These are phyloP conservation scores for Sphaerosporella brunnea DNA, from an alignment of 495 filamentous ascomycete genomes.

Conservation along the genomic window DNA sequence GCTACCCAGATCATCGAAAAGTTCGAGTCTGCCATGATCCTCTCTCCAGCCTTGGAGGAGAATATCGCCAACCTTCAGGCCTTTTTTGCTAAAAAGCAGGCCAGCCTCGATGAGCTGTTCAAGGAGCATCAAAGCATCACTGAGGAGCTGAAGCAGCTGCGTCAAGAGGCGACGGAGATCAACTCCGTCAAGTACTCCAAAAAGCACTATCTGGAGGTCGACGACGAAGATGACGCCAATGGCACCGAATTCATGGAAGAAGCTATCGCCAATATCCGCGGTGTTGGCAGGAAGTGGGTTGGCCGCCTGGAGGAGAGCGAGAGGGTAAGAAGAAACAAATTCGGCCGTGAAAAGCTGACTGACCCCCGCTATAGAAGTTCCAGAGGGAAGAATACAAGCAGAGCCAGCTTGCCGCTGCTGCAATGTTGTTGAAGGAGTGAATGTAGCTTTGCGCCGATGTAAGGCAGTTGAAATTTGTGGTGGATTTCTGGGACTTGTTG, in stretches of 20 bases:
- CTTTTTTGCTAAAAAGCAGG: slow-evolving; percentile 7
- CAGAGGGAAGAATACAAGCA: slow-evolving; percentile 14
- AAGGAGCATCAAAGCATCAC: slow-evolving; percentile 4
- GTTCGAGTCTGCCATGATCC: slow-evolving; percentile 8
- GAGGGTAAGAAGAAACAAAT: slow-evolving; percentile 13
- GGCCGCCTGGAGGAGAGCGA: slow-evolving; percentile 23
- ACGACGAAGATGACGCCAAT: slow-evolving; percentile 7
- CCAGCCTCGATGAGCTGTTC: slow-evolving; percentile 10
- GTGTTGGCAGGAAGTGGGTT: slow-evolving; percentile 15
- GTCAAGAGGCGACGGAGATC: neutral
- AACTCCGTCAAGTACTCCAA: neutral
- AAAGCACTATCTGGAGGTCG: neutral
- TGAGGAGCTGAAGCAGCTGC: neutral
- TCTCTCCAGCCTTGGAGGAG: slow-evolving; percentile 10
- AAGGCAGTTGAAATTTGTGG: too few species aligned
- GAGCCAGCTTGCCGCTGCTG: slow-evolving; percentile 20
- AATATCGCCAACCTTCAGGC: neutral
- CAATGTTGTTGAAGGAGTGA: too few species aligned
- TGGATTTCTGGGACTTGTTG: too few species aligned
- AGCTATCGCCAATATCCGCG: slow-evolving; percentile 8
- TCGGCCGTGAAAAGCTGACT: slow-evolving; percentile 1
- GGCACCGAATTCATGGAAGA: slow-evolving; percentile 6
- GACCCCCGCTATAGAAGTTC: slow-evolving; percentile 16
- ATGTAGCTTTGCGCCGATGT: too few species aligned
- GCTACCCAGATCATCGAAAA: neutral